Evolutionary conservation across 2,329 filamentous ascomycete genomes (phyloP), one percentile per base, ranked within the genome.

Genomic region (Diplodia sapinea): DNA sequence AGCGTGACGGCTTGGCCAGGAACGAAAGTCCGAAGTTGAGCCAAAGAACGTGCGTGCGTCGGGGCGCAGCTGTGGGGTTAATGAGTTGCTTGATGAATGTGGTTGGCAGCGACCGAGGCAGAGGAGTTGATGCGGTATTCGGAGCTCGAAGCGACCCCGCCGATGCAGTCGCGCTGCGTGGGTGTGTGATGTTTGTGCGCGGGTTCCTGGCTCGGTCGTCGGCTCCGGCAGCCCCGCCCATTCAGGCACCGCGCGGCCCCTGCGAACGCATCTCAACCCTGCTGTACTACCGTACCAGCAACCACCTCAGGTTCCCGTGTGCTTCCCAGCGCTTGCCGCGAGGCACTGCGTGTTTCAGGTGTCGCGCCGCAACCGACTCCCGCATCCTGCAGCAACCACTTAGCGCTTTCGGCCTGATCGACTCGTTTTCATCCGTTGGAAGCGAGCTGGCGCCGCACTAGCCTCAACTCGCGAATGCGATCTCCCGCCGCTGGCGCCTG

Each of bases 371-470:
- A 15, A 23, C 47, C 23, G 17, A 17, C 59, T 63, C 20, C 47
- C 31, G 47, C 47, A 31, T 20, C 29, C 43, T 20, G 43, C 59
- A 26, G 59, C 26, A 17, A 15, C 26, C 59, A 13, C 59, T 17
- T 33, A 8, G 59, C 59, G 43, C 59, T 38, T 63, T 38, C 59
- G 59, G 59, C n/a, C 43, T 63, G 59, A 63, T 63, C 47, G 59
- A 50, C 59, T 63, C 59, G 59, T 63, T 51, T 52, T 17, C 59
- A 51, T 63, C 26, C 59, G 31, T 47, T 13, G 47, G 59, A 63
- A 63, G 59, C 59, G 59, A 63, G 47, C 31, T 47, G 36, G 47
- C 29, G 50, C 26, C 47, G 26, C 59, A n/a, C 59, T 63, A 63
- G 38, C 31, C 47, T 40, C 13, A 31, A 51, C 59, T 63, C n/a